A percentile compares a stretch with the other conserved stretches of the same genome.
Conservation (phyloP, 2,329 filamentous ascomycete species). For the Ophiostoma montium region DNA sequence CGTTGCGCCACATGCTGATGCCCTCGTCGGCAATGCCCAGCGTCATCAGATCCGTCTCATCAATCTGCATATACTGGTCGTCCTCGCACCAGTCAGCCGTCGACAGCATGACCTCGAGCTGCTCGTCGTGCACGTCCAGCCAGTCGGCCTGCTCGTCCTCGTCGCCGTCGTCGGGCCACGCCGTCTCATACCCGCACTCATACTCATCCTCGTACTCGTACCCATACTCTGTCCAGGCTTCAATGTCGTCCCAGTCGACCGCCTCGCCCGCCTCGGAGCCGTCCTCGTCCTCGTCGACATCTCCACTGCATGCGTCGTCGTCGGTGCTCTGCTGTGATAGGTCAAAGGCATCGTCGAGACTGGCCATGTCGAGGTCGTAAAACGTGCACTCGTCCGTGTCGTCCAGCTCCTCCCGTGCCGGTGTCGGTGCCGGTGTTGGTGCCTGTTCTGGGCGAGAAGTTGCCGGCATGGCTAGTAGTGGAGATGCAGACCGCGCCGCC, state of each 20-base stretch:
- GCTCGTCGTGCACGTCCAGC: constrained; percentile 3
- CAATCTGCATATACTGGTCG: constrained; percentile 4
- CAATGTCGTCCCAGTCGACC: constrained; percentile 8
- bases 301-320: neutral
- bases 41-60: neutral
- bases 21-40: neutral
- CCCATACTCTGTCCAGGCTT: neutral
- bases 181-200: too few species aligned
- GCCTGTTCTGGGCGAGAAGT: neutral
- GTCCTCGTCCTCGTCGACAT: neutral
- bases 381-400: neutral
- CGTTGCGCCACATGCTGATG: neutral
- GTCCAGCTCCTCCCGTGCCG: neutral
- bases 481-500: too few species aligned
- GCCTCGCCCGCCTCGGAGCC: neutral
- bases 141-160: neutral
- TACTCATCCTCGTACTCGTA: neutral
- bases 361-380: constrained; percentile 1
- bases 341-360: neutral
- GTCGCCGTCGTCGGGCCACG: too few species aligned
- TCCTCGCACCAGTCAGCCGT: neutral
- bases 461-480: neutral
- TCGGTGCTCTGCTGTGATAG: neutral
- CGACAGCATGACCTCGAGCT: constrained; percentile 6
- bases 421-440: too few species aligned